phyloP scores from a whole-genome alignment of 2,329 filamentous ascomycete species.

The Coniella lustricola region DNA sequence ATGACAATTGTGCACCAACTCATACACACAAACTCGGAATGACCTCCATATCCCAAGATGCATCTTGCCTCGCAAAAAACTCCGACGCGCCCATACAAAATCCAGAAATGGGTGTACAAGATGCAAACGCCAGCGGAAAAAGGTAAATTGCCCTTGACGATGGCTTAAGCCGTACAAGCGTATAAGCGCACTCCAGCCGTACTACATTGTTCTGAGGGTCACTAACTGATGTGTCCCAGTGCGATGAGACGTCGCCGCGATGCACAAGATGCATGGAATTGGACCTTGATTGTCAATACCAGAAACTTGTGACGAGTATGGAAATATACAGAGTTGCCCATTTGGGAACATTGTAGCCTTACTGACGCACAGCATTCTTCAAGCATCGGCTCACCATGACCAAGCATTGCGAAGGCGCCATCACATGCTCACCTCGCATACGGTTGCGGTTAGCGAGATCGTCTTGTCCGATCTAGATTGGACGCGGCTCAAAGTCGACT shows the following conservation, averaged over 20 bases:
- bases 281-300: slow-evolving; percentile 41
- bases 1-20: no score
- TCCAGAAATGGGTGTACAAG: slow-evolving; percentile 6
- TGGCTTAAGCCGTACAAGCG: not conserved
- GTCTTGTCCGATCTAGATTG: not conserved
- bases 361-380: not conserved
- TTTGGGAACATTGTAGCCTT: no score
- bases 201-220: not conserved
- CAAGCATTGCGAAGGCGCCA: no score
- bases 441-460: not conserved
- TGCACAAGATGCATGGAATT: slow-evolving; percentile 41
- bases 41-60: no score
- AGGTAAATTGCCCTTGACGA: not conserved
- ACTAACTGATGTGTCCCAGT: not conserved
- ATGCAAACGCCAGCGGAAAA: slow-evolving; percentile 8
- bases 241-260: slow-evolving; percentile 42
- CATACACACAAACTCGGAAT: slow-evolving; percentile 1
- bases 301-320: slow-evolving; percentile 13
- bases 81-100: slow-evolving; percentile 7
- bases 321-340: no score
- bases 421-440: no score
- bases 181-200: not conserved
- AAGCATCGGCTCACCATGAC: no score
- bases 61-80: no score
- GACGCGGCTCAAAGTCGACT: not conserved